Percentiles rank a stretch among this genome's conserved stretches.
Conservation (phyloP, 495 filamentous ascomycete species). For the Evernia prunastri region DNA sequence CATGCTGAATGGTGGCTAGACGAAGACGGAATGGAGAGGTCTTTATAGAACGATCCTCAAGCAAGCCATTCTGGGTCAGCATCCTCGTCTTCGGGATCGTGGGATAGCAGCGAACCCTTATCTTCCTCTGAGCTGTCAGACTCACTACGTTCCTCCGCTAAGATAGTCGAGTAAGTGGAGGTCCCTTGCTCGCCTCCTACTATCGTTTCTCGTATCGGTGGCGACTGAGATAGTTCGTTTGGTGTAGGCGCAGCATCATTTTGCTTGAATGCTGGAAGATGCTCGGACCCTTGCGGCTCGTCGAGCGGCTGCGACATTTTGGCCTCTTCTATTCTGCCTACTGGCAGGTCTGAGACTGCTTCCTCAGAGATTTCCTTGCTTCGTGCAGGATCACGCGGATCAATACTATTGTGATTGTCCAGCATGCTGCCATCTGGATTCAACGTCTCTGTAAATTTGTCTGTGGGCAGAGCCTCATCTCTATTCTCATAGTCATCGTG, state of each 20-base stretch:
- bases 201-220: constrained; percentile 20
- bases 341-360: constrained; percentile 25
- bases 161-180: neutral
- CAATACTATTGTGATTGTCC: neutral
- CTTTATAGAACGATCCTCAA: neutral
- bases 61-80: constrained; percentile 59
- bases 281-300: neutral
- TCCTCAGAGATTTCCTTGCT: neutral
- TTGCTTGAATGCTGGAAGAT: neutral
- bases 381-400: neutral
- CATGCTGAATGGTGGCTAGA: neutral
- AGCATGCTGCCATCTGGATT: neutral
- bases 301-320: constrained; percentile 16
- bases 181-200: constrained; percentile 5
- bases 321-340: constrained; percentile 23
- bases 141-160: constrained; percentile 22
- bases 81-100: constrained; percentile 64
- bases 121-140: constrained; percentile 34
- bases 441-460: neutral
- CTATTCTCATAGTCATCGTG: neutral
- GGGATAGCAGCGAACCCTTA: constrained; percentile 44
- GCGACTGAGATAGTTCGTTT: neutral
- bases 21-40: neutral
- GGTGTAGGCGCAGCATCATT: neutral
- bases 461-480: neutral